Base-by-base conservation (phyloP, 257 asterid species). In the Solanum paucissectum region DNA sequence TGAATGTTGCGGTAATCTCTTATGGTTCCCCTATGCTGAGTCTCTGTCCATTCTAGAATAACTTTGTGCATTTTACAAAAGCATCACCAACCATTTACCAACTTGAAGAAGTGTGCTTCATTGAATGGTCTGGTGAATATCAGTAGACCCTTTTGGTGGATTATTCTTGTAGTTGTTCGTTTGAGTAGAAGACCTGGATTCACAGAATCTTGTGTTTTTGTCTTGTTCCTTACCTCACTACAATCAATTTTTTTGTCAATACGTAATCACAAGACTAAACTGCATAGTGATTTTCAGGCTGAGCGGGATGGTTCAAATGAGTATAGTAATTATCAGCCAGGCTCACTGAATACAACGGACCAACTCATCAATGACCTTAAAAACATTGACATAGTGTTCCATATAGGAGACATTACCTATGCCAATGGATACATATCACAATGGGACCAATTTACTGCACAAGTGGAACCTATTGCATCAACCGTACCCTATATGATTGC, bases 291-390 rank as follows among this genome's bases (percentile, higher is more conserved):
- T 12, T 93, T 92, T 88, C 92, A 96, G 99, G 99, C 90, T 2
- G 99, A 96, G 90, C 95, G 99, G 40, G 99, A 96, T 91, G 98
- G 98, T 34, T 94, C 99, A 33, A 96, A 93, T 87, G 99, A 95
- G 91, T 95, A 94, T 38, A 91, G 90, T 88, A 88, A 92, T 88
- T 96, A 96, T 89, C 98, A 96, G 90, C 98, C 98, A 2, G 99
- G 98, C 25, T 87, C 98, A 37, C 90, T 95, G 64, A 92, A 94
- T 86, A 96, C 99, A 34, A 96, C 99, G 1, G 98, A 95, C 87
- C 98, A 93, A 88, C 90, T 95, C 89, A 91, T 95, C 85, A 89
- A 89, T 46, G 98, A 96, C 87, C 92, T 96, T 40, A 87, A 90
- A 18, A 88, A 93, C 86, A 86, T 90, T 42, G 94, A 93, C 75